Conservation (phyloP, 192 early-diverging fungal species). For the Gorgonomyces haynaldii region DNA sequence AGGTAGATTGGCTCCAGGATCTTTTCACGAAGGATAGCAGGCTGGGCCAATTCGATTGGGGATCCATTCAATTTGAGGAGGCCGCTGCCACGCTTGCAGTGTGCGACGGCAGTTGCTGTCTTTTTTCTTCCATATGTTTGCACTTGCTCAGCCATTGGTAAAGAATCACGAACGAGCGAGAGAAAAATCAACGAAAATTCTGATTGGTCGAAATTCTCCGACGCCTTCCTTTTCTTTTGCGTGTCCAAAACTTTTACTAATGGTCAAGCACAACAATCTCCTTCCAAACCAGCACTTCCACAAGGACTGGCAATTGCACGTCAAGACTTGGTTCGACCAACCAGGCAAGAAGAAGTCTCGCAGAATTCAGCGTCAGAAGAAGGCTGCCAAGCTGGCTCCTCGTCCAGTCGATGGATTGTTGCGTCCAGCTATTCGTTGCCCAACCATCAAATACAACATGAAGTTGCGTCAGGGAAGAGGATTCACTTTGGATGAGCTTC, state of each 20-base stretch:
- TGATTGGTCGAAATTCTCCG: background rate
- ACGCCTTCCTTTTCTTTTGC: background rate
- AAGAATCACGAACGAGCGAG: background rate
- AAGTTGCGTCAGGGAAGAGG: conserved; percentile 94
- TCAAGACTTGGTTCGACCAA: conserved; percentile 98
- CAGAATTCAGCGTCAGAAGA: conserved; percentile 75
- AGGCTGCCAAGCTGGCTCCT: conserved; percentile 92
- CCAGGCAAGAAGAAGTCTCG: conserved; percentile 89
- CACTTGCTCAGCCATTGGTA: conserved; percentile 45
- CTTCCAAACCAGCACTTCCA: conserved; percentile 93
- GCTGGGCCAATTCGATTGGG: conserved; percentile 91
- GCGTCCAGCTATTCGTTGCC: conserved; percentile 92
- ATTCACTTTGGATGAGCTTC: conserved; percentile 97
- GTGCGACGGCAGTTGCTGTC: conserved; percentile 98
- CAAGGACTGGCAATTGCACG: conserved; percentile 94
- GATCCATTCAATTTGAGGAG: conserved; percentile 97
- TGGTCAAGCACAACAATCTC: conserved; percentile 90
- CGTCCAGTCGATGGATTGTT: conserved; percentile 92
- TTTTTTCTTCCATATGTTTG: conserved; percentile 83
- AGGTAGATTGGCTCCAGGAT: conserved; percentile 96
- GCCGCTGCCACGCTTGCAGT: conserved; percentile 96
- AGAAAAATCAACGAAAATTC: too few relatives aligned
- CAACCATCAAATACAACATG: conserved; percentile 95
- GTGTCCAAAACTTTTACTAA: background rate
- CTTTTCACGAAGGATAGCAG: conserved; percentile 94